These are phyloP conservation scores for Perkinsus marinus DNA, from an alignment of 169 alveolate species.

Conservation along the genomic window DNA sequence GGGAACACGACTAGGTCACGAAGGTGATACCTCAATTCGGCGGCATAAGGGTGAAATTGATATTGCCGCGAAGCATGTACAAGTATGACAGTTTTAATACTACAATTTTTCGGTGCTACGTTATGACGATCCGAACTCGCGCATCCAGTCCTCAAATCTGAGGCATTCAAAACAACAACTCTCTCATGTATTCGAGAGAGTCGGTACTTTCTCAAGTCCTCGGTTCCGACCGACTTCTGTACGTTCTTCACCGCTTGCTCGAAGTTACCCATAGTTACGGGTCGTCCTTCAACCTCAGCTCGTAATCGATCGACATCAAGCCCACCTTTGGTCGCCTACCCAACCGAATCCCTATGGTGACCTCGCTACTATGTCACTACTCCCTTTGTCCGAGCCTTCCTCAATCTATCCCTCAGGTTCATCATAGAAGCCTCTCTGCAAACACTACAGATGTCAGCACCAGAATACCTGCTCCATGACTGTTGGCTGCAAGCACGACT, in stretches of 20 bases:
- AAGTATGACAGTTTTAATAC: background rate
- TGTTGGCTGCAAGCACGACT: background rate
- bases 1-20: background rate
- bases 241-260: background rate
- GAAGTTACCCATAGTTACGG: background rate
- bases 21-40: background rate
- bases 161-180: background rate
- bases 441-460: constrained; percentile 68
- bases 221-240: background rate
- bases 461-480: constrained; percentile 30
- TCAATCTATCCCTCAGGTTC: constrained; percentile 59
- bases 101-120: background rate
- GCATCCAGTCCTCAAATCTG: background rate
- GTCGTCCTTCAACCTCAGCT: background rate
- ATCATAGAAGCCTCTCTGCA: constrained; percentile 76
- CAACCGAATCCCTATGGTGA: background rate
- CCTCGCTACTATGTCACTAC: background rate
- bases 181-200: background rate
- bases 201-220: background rate
- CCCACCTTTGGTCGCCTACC: background rate
- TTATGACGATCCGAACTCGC: background rate
- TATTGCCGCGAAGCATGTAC: background rate
- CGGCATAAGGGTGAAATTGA: background rate
- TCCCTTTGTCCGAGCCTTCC: background rate
- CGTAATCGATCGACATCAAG: background rate